These are phyloP conservation scores for Diplogelasinospora grovesii DNA, from an alignment of 495 filamentous ascomycete species.

Conservation along the genomic window DNA sequence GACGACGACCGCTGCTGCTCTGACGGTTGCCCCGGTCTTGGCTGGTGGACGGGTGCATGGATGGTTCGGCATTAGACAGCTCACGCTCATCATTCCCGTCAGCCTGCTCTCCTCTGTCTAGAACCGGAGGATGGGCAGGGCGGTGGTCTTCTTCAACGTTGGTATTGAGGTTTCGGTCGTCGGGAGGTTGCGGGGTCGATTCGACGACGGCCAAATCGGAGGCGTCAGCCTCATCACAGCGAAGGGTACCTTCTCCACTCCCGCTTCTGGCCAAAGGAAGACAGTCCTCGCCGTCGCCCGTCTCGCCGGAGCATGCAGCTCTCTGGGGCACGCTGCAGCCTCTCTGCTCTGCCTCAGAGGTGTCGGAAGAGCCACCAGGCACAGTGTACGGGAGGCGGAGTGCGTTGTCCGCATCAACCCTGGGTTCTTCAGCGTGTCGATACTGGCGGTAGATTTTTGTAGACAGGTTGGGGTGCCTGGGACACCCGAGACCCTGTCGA, in stretches of 20 bases:
- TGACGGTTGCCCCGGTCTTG: conserved; percentile 3
- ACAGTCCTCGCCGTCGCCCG: neutral
- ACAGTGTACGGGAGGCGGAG: neutral
- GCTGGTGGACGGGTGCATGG: conserved; percentile 11
- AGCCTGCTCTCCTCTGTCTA: conserved; percentile 7
- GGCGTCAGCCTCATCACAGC: neutral
- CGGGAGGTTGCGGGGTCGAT: no score
- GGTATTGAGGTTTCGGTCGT: neutral
- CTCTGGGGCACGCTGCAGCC: neutral
- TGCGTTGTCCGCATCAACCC: neutral
- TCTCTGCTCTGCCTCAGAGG: neutral
- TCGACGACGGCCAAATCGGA: no score
- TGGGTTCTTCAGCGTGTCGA: neutral
- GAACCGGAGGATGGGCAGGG: conserved; percentile 10
- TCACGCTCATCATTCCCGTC: conserved; percentile 5
- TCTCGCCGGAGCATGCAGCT: neutral
- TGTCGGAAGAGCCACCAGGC: neutral
- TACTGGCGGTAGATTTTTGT: no score
- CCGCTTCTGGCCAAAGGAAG: conserved; percentile 1
- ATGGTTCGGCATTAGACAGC: conserved; percentile 4
- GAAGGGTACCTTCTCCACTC: neutral
- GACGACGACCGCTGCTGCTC: conserved; percentile 5
- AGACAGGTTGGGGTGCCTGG: neutral
- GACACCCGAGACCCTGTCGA: conserved; percentile 1
- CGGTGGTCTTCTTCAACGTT: conserved; percentile 1